phyloP scores from a whole-genome alignment of 2,329 filamentous ascomycete genomes.

The Myriangium duriaei region DNA sequence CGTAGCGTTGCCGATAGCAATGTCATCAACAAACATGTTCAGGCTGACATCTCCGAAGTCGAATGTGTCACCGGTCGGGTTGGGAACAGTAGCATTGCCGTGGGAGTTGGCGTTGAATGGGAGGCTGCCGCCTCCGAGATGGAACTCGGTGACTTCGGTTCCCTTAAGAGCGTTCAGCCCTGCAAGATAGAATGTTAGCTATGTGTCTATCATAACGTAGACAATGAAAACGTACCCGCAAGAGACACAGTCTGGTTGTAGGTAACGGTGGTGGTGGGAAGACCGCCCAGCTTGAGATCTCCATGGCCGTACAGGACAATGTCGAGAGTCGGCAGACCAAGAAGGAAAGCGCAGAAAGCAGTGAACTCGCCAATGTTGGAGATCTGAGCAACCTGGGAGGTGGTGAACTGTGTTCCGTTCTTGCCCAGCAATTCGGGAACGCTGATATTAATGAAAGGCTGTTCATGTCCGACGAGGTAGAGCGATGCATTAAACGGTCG shows the following conservation, averaged over 20 bases:
- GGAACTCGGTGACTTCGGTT: slow-evolving; percentile 39
- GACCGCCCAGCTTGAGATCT: slow-evolving; percentile 35
- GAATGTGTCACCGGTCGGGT: slow-evolving; percentile 50
- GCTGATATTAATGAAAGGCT: slow-evolving; percentile 32
- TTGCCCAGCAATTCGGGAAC: slow-evolving; percentile 35
- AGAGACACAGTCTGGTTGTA: slow-evolving; percentile 47
- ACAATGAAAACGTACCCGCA: slow-evolving; percentile 38
- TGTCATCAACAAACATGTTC: slow-evolving; percentile 42
- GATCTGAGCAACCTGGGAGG: slow-evolving; percentile 35
- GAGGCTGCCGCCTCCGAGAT: slow-evolving; percentile 20
- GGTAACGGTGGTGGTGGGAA: slow-evolving; percentile 39
- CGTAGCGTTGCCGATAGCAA: slow-evolving; percentile 42
- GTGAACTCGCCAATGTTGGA: slow-evolving; percentile 33
- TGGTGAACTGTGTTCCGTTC: slow-evolving; percentile 28
- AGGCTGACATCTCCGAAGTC: slow-evolving; percentile 56
- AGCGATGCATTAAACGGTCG: slow-evolving; percentile 42
- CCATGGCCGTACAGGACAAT: slow-evolving; percentile 41
- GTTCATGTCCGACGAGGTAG: slow-evolving; percentile 29
- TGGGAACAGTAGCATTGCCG: slow-evolving; percentile 48
- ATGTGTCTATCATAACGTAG: slow-evolving; percentile 2
- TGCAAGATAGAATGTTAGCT: no score
- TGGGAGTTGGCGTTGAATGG: slow-evolving; percentile 47
- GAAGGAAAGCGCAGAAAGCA: slow-evolving; percentile 36
- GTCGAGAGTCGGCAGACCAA: slow-evolving; percentile 37
- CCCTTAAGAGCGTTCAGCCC: slow-evolving; percentile 47